phyloP scores from a whole-genome alignment of 371 early-diverging fungal genomes.

The Syncephalastrum monosporum region DNA sequence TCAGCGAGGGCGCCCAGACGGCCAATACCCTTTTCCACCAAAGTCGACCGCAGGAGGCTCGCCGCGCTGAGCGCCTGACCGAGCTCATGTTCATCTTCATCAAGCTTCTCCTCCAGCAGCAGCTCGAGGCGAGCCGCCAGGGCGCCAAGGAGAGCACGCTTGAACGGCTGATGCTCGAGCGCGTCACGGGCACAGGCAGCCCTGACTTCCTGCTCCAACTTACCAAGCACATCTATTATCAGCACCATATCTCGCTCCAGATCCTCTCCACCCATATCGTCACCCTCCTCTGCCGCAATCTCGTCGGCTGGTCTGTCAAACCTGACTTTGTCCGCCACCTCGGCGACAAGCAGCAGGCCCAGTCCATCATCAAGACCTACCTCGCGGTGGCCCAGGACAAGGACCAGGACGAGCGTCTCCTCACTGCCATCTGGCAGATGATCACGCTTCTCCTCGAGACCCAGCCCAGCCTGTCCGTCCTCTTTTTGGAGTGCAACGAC shows the following conservation, averaged over 20 bases:
- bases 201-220: constrained; percentile 39
- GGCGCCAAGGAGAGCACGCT: constrained; percentile 15
- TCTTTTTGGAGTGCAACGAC: constrained; percentile 52
- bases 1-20: constrained; percentile 29
- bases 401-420: constrained; percentile 25
- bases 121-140: constrained; percentile 22
- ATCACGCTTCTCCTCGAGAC: constrained; percentile 37
- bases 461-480: constrained; percentile 43
- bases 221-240: constrained; percentile 36
- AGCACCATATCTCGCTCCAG: constrained; percentile 25
- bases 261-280: constrained; percentile 37
- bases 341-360: constrained; percentile 41
- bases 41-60: constrained; percentile 30
- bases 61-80: constrained; percentile 30
- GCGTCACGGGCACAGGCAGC: constrained; percentile 15
- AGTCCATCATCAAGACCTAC: constrained; percentile 34
- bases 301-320: constrained; percentile 27
- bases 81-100: constrained; percentile 35
- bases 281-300: constrained; percentile 28
- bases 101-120: constrained; percentile 31
- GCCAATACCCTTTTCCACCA: constrained; percentile 31
- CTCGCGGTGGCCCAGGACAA: constrained; percentile 34
- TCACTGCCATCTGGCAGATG: constrained; percentile 44
- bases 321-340: constrained; percentile 43
- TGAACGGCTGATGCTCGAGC: constrained; percentile 22